Base-by-base conservation (phyloP, 768 basidiomycete species). In the Kwoniella sp. region DNA sequence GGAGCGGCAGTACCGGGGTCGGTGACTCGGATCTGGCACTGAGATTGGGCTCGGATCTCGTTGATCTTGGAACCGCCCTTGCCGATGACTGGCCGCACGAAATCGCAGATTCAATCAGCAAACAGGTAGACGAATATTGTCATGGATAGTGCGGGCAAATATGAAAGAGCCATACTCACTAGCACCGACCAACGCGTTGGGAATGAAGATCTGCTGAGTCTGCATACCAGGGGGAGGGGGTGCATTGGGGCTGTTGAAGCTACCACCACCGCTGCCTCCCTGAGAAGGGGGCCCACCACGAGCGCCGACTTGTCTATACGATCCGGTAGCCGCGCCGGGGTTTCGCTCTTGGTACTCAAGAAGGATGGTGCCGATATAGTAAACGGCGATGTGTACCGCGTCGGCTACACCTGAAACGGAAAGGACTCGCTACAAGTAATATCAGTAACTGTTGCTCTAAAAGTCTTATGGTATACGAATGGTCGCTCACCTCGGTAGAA, bases 1-100 rank as follows among this genome's bases (percentile, higher is more conserved):
- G 93, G 91, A 31, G 87, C 86, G 34, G 89, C 89, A 12, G 90
- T 91, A 55, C 93, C 93, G 34, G 95, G 93, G 73, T 99, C 96
- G 89, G 95, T 96, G 59, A 99, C 97, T 82, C 96, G 93, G 82
- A 99, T 97, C 75, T 93, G 89, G 81, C 93, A 95, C 28, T 90
- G 90, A 69, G 92, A 94, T 87, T 92, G 90, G 70, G 92, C 88
- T 71, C 96, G 86, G 69, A 99, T 96, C 82, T 99, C 96, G 76
- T 98, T 98, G 84, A 99, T 99, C 83, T 98, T 99, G 79, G 89
- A 88, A 11, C 96, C 96, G 22, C 92, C 95, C 81, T 98, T 98
- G 48, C 96, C 96, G 72, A 99, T 99, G 82, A 99, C 81, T 81
- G 55, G 2, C 7, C 26, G n/a, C 22, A 52, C 38, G 29, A 37